These are phyloP conservation scores for Aspergillus latus DNA, from an alignment of 2,329 filamentous ascomycete species.

Conservation along the genomic window DNA sequence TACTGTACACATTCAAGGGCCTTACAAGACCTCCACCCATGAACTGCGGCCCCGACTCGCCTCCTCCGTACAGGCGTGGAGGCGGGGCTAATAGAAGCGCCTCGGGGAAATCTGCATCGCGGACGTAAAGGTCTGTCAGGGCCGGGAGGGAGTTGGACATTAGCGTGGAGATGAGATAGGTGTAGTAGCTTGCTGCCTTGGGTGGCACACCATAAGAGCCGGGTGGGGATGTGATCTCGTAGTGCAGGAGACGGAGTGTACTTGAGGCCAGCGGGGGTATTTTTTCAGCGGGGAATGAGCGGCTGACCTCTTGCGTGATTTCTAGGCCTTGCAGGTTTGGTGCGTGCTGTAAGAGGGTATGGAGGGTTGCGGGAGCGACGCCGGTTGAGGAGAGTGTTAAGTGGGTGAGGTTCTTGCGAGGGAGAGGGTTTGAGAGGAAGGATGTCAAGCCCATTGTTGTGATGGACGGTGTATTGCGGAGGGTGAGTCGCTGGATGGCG, in stretches of 20 bases:
- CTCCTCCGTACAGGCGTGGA: constrained; percentile 50
- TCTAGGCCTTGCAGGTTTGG: constrained; percentile 49
- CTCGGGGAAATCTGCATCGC: constrained; percentile 80
- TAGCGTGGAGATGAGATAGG: constrained; percentile 81
- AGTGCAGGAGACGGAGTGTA: constrained; percentile 72
- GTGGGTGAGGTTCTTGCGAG: constrained; percentile 61
- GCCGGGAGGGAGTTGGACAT: constrained; percentile 72
- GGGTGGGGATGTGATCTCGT: constrained; percentile 67
- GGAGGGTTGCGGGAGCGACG: constrained; percentile 49
- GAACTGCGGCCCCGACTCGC: constrained; percentile 28
- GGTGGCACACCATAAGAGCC: constrained; percentile 58
- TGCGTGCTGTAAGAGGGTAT: constrained; percentile 18
- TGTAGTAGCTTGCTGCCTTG: constrained; percentile 67
- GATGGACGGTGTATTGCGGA: constrained; percentile 70
- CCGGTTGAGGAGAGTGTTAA: constrained; percentile 73
- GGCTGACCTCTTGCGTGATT: constrained; percentile 57
- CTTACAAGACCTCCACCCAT: constrained; percentile 49
- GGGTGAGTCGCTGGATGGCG: constrained; percentile 68
- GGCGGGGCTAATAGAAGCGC: constrained; percentile 72
- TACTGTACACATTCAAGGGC: constrained; percentile 63
- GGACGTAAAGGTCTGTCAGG: constrained; percentile 77
- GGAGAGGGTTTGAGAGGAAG: constrained; percentile 65
- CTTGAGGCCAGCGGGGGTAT: constrained; percentile 66
- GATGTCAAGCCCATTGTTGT: constrained; percentile 68
- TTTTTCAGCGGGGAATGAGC: constrained; percentile 56